Evolutionary conservation across 345 rosid genomes (phyloP).

Genomic region (Dipteronia dyeriana): DNA sequence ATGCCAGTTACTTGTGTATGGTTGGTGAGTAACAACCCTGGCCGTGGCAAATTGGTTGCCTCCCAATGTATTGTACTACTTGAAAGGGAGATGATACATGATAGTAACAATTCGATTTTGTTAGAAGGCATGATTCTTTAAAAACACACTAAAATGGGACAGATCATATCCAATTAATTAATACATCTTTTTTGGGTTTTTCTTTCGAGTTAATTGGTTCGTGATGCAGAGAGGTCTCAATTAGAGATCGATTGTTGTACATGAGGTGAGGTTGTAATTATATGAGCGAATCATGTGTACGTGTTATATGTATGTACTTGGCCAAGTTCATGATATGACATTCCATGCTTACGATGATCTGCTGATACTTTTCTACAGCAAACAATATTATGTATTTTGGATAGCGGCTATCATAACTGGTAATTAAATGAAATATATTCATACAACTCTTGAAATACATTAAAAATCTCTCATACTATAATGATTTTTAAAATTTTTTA

Average conservation of each 20-base stretch:
- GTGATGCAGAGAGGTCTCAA: background rate
- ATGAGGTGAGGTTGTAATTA: background rate
- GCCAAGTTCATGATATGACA: background rate
- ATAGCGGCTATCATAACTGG: too few relatives aligned
- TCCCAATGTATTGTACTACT: background rate
- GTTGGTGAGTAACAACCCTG: conserved; percentile 30
- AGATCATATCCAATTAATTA: too few relatives aligned
- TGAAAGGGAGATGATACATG: conserved; percentile 1
- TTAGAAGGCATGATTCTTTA: background rate
- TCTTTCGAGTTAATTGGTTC: too few relatives aligned
- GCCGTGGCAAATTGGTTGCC: conserved; percentile 4
- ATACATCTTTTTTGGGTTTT: too few relatives aligned
- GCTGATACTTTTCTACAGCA: too few relatives aligned
- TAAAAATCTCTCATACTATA: background rate
- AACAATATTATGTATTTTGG: too few relatives aligned
- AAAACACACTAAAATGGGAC: conserved; percentile 2
- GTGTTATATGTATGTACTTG: background rate
- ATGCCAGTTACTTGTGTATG: conserved; percentile 13
- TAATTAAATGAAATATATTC: too few relatives aligned
- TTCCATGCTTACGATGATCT: background rate
- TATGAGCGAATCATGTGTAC: background rate
- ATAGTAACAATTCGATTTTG: conserved; percentile 4
- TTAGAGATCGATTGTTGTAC: too few relatives aligned
- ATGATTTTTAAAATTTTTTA: background rate
- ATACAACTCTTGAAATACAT: background rate